Evolutionary conservation across 2,329 filamentous ascomycete species (phyloP).

Genomic region (Clarireedia monteithiana): DNA sequence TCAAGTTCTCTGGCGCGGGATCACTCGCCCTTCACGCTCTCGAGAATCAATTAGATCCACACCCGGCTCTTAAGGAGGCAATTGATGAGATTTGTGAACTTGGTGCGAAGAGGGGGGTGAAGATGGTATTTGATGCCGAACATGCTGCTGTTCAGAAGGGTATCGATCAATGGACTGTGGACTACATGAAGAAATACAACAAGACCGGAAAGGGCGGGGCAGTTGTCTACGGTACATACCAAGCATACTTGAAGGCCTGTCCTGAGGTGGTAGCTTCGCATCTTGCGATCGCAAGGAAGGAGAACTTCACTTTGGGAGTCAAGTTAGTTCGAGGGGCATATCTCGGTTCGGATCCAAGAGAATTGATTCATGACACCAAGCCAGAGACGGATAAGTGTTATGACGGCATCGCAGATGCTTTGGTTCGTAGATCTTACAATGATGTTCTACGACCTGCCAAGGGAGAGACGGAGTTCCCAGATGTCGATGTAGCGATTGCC

Average conservation of each 20-base stretch:
- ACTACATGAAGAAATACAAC: constrained; percentile 74
- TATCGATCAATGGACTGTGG: constrained; percentile 72
- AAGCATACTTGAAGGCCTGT: constrained; percentile 64
- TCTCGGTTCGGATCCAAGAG: constrained; percentile 59
- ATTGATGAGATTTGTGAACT: constrained; percentile 70
- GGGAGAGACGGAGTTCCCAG: constrained; percentile 42
- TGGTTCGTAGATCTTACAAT: constrained; percentile 59
- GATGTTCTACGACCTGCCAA: constrained; percentile 39
- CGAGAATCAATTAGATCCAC: constrained; percentile 52
- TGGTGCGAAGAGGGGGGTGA: constrained; percentile 60
- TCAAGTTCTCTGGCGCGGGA: constrained; percentile 76
- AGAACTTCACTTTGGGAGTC: constrained; percentile 60
- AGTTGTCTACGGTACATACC: constrained; percentile 74
- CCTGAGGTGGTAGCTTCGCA: constrained; percentile 51
- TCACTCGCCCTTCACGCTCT: constrained; percentile 61
- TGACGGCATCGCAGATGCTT: constrained; percentile 58
- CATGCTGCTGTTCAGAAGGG: constrained; percentile 71
- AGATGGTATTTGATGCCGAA: constrained; percentile 79
- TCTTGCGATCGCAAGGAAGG: constrained; percentile 48
- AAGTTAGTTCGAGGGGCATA: constrained; percentile 74
- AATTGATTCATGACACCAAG: constrained; percentile 66
- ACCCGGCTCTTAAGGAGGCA: constrained; percentile 55
- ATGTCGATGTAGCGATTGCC: constrained; percentile 62
- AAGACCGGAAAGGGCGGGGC: constrained; percentile 46
- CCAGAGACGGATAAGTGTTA: constrained; percentile 64